Percentiles rank a stretch among this genome's conserved stretches.
Conservation (phyloP, 164 flowering plant species). For the Annona squamosa region DNA sequence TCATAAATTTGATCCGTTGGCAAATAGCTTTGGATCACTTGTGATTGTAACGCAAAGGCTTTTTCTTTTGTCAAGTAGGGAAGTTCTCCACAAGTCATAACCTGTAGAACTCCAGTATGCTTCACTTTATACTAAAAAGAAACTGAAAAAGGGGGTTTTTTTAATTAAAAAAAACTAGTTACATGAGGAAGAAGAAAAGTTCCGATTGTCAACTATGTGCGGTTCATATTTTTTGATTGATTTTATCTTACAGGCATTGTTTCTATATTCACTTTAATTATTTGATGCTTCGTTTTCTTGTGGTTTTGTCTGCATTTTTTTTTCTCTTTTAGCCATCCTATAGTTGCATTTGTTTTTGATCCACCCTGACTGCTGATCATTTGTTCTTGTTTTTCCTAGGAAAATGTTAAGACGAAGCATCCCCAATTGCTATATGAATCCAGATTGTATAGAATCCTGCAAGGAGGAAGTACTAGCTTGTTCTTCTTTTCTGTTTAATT, state of each 20-base stretch:
- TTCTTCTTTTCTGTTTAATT: neutral
- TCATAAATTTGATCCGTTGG: too few species aligned
- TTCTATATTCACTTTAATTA: neutral
- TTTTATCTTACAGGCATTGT: neutral
- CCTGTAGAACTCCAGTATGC: too few species aligned
- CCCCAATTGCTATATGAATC: conserved; percentile 85
- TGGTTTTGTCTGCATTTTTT: neutral
- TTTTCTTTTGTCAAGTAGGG: too few species aligned
- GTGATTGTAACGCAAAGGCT: too few species aligned
- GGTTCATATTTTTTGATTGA: neutral
- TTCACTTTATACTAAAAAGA: too few species aligned
- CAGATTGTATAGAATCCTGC: conserved; percentile 76
- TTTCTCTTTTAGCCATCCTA: neutral
- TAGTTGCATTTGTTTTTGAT: neutral
- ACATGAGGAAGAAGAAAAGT: too few species aligned
- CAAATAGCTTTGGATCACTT: too few species aligned
- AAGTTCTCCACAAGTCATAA: too few species aligned
- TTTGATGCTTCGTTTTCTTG: neutral
- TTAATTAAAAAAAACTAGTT: too few species aligned
- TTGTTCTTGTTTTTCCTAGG: conserved; percentile 33
- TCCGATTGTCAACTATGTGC: too few species aligned
- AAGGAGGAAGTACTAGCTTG: conserved; percentile 75
- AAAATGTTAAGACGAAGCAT: conserved; percentile 90
- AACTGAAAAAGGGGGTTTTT: too few species aligned
- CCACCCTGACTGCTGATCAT: neutral